A percentile compares a stretch with the other conserved stretches of the same genome.
These are phyloP conservation scores for Linderniella brevidens DNA, from an alignment of 257 asterid species.

Conservation along the genomic window DNA sequence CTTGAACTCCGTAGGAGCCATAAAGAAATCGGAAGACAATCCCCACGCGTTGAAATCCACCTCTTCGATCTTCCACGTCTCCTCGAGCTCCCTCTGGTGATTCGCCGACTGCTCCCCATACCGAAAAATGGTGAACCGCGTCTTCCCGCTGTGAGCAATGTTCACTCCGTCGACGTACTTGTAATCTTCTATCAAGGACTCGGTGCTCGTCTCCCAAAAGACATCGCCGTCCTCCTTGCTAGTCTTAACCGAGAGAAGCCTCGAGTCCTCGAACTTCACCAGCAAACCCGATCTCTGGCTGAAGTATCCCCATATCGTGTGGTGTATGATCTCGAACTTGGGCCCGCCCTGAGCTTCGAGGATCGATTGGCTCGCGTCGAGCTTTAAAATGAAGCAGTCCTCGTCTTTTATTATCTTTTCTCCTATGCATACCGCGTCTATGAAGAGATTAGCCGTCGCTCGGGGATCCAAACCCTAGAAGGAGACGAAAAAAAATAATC, in stretches of 20 bases:
- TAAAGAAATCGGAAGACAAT: conserved; percentile 47
- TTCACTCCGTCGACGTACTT: conserved; percentile 74
- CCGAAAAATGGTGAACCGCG: conserved; percentile 59
- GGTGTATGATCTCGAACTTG: conserved; percentile 68
- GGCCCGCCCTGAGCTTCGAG: conserved; percentile 66
- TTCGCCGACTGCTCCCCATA: conserved; percentile 85
- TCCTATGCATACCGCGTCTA: conserved; percentile 83
- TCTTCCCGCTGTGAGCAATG: conserved; percentile 68
- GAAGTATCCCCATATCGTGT: conserved; percentile 87
- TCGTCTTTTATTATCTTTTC: conserved; percentile 75
- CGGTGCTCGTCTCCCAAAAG: conserved; percentile 91
- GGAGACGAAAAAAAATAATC: too few relatives aligned
- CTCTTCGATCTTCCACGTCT: conserved; percentile 75
- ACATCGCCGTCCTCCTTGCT: conserved; percentile 68
- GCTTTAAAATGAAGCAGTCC: conserved; percentile 78
- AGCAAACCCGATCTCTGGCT: conserved; percentile 91
- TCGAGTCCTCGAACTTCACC: conserved; percentile 73
- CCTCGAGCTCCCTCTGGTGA: conserved; percentile 73
- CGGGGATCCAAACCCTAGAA: conserved; percentile 73
- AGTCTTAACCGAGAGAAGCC: conserved; percentile 60
- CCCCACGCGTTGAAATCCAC: conserved; percentile 65
- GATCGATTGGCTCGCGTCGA: conserved; percentile 60
- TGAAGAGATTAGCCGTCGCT: conserved; percentile 47
- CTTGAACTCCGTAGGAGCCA: conserved; percentile 61
- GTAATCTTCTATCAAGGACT: conserved; percentile 66